Base-by-base conservation (phyloP, 371 early-diverging fungal species). In the Capillidium rhysosporum region DNA sequence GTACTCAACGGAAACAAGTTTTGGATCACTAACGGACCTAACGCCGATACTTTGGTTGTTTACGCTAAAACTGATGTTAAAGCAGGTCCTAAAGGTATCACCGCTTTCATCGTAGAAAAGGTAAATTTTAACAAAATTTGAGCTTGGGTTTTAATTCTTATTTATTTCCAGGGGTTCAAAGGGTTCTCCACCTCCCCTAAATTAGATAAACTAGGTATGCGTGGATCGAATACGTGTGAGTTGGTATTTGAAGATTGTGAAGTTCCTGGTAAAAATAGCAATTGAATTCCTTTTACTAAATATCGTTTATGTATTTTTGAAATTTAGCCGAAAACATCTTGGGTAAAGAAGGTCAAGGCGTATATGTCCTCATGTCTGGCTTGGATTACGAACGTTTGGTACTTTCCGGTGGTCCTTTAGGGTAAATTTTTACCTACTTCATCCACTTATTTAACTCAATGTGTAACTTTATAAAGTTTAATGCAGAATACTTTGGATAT, bases 11-110 rank as follows among this genome's bases (percentile, higher is more conserved):
- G 88, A 1, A 86, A 79, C 61, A 92, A 93, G 70, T 79, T 91
- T 69, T 96, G 97, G 97, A 96, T 96, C 64, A 96, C 97, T 40
- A 96, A 96, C 69, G 94, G 94, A 1, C 92, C 92, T 16, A 92
- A 91, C 66, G 92, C 93, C 12, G 79, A 94, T 63, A 80, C 80
- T 0, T 63, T 94, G 55, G 86, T 96, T 7, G 92, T 94, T 7
- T 96, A 94, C 64, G 94, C 94, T 31, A 93, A 93, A 70, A 93
- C 93, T 2, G 73, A 86, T 51, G 63, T 73, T 43, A 69, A 77
- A 24, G 79, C 83, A 25, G 87, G 87, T 2, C 79, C 89, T 20
- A 74, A 79, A 55, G 89, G 90, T 23, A 91, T 96, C 63, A 92
- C 96, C 23, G 93, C 94, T 14, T 96, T 96, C 63, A 60, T 96